Evolutionary conservation across 108 stramenopile genomes (phyloP).

Genomic region (Skeletonema grethae): DNA sequence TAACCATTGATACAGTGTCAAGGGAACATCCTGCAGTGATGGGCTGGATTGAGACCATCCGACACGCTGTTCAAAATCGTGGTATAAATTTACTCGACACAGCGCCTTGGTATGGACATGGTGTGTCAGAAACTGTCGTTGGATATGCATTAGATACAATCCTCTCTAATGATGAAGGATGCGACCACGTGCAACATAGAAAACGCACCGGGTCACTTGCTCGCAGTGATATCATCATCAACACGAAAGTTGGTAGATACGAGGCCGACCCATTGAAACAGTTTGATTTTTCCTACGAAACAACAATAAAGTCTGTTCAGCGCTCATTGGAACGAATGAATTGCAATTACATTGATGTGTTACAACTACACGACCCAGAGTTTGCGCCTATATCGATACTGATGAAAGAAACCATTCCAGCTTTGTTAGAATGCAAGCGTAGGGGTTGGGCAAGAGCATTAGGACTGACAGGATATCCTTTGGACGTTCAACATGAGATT

Average conservation of each 20-base stretch:
- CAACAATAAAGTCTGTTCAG: constrained; percentile 71
- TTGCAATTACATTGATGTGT: constrained; percentile 81
- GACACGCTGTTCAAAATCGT: constrained; percentile 58
- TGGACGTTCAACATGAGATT: constrained; percentile 83
- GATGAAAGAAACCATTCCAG: constrained; percentile 80
- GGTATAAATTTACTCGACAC: constrained; percentile 86
- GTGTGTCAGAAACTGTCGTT: constrained; percentile 76
- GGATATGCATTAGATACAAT: constrained; percentile 75
- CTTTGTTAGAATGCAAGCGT: constrained; percentile 59
- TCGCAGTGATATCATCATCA: constrained; percentile 56
- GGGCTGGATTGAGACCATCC: constrained; percentile 81
- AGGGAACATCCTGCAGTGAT: constrained; percentile 62
- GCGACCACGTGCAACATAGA: constrained; percentile 6
- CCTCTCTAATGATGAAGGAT: constrained; percentile 11
- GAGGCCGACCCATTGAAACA: constrained; percentile 71
- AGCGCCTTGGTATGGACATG: constrained; percentile 92
- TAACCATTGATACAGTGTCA: constrained; percentile 44
- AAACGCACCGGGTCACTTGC: constrained; percentile 30
- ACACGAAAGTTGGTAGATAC: constrained; percentile 89
- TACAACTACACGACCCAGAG: constrained; percentile 94
- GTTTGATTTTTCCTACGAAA: constrained; percentile 85
- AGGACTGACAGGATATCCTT: constrained; percentile 91
- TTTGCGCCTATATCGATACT: constrained; percentile 78
- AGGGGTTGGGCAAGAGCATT: constrained; percentile 75
- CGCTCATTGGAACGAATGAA: constrained; percentile 72